Evolutionary conservation across 2,329 filamentous ascomycete genomes (phyloP), one percentile per base, ranked within the genome.

Genomic region (Penicillium sp.): DNA sequence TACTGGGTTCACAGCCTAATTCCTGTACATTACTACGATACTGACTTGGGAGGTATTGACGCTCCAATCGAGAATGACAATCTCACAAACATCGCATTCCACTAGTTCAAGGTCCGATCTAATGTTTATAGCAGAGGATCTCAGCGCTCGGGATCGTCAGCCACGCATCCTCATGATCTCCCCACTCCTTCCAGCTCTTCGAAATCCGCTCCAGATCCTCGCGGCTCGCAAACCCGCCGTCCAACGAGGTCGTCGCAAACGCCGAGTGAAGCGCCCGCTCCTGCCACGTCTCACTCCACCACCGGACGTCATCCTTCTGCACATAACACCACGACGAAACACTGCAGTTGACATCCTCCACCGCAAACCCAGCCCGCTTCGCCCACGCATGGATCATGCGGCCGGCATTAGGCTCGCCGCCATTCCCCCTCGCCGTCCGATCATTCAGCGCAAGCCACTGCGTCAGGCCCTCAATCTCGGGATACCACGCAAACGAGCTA

Each of bases 41-140:
- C n/a, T n/a, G n/a, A n/a, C n/a, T n/a, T n/a, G n/a, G n/a, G n/a
- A n/a, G n/a, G n/a, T n/a, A n/a, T n/a, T n/a, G n/a, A n/a, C n/a
- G n/a, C n/a, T n/a, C n/a, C n/a, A n/a, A n/a, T n/a, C n/a, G n/a
- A n/a, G n/a, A n/a, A n/a, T n/a, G n/a, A n/a, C n/a, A n/a, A n/a
- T n/a, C n/a, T n/a, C n/a, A n/a, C n/a, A n/a, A n/a, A 11, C 23
- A 33, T 18, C 16, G 25, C 7, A 10, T 29, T 29, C 9, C 26
- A 9, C 13, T 6, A 10, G 6, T 29, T 14, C 26, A n/a, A n/a
- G n/a, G 8, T 29, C 13, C 13, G 8, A 29, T 20, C 36, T 46
- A 50, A 86, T 94, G 60, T 39, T 57, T 60, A 19, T 45, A 39
- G 32, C 62, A 65, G 7, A 65, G 16, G 19, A 65, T 56, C 51